Percentiles rank a stretch among this genome's conserved stretches.
Conservation (phyloP, 345 rosid genomes). For the Brassica rapa region DNA sequence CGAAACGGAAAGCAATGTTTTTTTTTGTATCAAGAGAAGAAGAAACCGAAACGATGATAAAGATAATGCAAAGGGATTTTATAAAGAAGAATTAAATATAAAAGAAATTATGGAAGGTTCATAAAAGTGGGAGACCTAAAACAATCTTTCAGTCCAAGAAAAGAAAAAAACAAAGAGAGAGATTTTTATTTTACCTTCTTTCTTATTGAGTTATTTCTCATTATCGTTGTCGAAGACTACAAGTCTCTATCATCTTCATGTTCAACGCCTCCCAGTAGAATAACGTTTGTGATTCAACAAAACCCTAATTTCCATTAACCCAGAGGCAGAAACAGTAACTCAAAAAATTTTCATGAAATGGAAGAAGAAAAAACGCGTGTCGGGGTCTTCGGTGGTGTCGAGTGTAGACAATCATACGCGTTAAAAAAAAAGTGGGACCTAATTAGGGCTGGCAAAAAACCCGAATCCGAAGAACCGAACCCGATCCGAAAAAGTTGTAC, state of each 20-base stretch:
- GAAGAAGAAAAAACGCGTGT: slow-evolving; percentile 14
- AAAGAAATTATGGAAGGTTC: slow-evolving; percentile 34
- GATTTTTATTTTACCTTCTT: not conserved
- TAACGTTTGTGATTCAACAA: slow-evolving; percentile 12
- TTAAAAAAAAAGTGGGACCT: not conserved
- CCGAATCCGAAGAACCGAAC: too few relatives aligned
- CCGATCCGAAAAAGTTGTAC: too few relatives aligned
- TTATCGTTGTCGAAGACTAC: not conserved
- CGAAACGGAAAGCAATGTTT: slow-evolving; percentile 15
- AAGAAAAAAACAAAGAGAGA: not conserved
- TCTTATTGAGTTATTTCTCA: not conserved
- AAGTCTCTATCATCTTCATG: not conserved
- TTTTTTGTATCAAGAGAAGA: slow-evolving; percentile 3
- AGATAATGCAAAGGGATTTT: not conserved
- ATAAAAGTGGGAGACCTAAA: slow-evolving; percentile 28
- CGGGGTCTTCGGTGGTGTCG: slow-evolving; percentile 2
- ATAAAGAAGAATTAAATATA: not conserved
- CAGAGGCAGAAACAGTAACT: slow-evolving; percentile 33
- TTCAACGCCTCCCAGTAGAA: not conserved
- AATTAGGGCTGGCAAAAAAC: too few relatives aligned
- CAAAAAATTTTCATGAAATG: slow-evolving; percentile 4
- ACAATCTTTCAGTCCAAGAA: slow-evolving; percentile 4
- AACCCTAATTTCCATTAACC: slow-evolving; percentile 29
- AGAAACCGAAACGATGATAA: slow-evolving; percentile 30
- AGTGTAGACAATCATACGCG: slow-evolving; percentile 15